A percentile compares a stretch with the other conserved stretches of the same genome.
Evolutionary conservation across 2,329 filamentous ascomycete genomes (phyloP).

Genomic region (Thielaviopsis musarum): DNA sequence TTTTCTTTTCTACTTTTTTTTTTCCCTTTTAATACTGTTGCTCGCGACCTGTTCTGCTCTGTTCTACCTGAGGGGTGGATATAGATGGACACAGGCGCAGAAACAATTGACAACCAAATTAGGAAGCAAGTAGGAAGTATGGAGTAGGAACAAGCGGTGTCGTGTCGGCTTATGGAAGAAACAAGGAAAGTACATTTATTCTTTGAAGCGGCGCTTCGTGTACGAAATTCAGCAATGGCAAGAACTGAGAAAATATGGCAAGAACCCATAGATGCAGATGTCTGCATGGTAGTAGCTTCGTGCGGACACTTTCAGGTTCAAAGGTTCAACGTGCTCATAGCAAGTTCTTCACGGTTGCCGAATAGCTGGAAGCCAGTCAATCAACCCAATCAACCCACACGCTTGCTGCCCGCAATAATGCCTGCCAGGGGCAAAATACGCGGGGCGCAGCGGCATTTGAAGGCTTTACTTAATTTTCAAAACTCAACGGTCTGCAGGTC

Average conservation of each 20-base stretch:
- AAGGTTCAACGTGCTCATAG: too few species aligned
- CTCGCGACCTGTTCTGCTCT: too few species aligned
- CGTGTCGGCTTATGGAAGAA: not conserved
- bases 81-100: not conserved
- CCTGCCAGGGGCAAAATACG: not conserved
- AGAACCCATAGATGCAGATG: not conserved
- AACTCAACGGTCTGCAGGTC: not conserved
- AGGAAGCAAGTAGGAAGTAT: not conserved
- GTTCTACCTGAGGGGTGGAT: not conserved
- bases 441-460: not conserved
- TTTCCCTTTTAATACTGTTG: not conserved
- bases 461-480: not conserved
- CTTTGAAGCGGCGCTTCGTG: too few species aligned
- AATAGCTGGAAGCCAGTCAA: not conserved
- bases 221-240: not conserved
- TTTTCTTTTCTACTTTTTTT: not conserved
- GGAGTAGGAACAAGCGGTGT: not conserved
- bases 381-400: not conserved
- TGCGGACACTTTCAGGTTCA: too few species aligned
- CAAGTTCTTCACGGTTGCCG: too few species aligned
- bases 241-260: not conserved
- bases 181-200: too few species aligned
- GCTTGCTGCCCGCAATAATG: not conserved
- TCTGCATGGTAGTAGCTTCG: too few species aligned
- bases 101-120: not conserved